Base-by-base conservation (phyloP, 441 rosid genomes). In the Cnidoscolus chayamansa region DNA sequence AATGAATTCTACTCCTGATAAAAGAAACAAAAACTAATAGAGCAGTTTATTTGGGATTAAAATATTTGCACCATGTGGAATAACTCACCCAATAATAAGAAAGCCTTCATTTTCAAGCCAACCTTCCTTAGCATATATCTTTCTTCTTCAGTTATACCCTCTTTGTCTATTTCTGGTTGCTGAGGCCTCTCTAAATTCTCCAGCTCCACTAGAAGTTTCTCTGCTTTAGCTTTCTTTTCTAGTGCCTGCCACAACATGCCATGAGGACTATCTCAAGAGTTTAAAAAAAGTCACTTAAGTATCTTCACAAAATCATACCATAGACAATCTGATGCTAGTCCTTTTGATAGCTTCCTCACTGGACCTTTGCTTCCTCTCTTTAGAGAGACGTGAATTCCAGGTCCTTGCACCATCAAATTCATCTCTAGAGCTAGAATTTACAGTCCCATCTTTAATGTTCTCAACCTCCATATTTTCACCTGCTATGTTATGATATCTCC, bases 71-170 rank as follows among this genome's bases (percentile, higher is more conserved):
- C 50, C 47, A 64, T 65, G 68, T 25, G 61, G 50, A 49, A 79
- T 16, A 58, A 88, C 94, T 78, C 83, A 95, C 99, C 99, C 76
- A 90, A 65, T 77, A 91, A 84, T 58, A 95, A 84, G 85, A 91
- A 95, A 74, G 99, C 91, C 83, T 85, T 84, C 99, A 95, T 90
- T 83, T 88, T 88, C 90, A 95, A 79, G 86, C 99, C 99, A 76
- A 91, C 81, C 81, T 89, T 93, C 81, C 91, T 84, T 49, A 95
- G 92, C 98, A 95, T 93, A 72, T 88, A 88, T 82, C 92, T 91
- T 82, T 95, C 99, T 80, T 91, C 99, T 80, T 83, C 80, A 67
- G 97, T 89, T 71, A 89, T 89, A 71, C 94, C 92, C 79, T 93
- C 99, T 77, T 85, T 91, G 79, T 88, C 97, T 13, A 78, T 19